Percentiles rank a stretch among this genome's conserved stretches.
phyloP scores from a whole-genome alignment of 306 rosid genomes.

The Gastrolobium villosum region DNA sequence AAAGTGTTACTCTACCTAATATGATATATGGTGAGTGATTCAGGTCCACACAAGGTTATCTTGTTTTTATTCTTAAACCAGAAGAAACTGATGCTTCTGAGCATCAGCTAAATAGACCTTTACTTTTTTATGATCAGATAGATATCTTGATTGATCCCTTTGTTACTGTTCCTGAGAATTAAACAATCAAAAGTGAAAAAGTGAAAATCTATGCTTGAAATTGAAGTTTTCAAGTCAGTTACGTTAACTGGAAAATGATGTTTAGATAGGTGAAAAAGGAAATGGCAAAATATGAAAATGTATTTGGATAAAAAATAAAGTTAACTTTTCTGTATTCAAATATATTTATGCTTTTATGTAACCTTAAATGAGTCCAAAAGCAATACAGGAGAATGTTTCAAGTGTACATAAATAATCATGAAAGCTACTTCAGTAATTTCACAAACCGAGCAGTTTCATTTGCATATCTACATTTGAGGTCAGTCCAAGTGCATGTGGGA shows the following conservation, averaged over 20 bases:
- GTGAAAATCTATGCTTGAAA: background rate
- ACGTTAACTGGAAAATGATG: background rate
- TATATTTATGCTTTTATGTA: background rate
- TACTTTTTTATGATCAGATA: background rate
- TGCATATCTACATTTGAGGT: constrained; percentile 26
- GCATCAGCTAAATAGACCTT: background rate
- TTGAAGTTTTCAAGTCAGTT: background rate
- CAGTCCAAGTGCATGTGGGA: constrained; percentile 55
- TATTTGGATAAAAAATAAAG: background rate
- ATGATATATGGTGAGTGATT: background rate
- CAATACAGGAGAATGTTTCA: background rate
- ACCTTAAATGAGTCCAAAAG: background rate
- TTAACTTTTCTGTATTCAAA: background rate
- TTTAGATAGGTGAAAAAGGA: background rate
- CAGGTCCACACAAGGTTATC: constrained; percentile 5
- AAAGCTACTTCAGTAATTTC: constrained; percentile 26
- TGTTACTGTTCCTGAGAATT: background rate
- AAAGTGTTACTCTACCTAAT: background rate
- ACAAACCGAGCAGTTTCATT: constrained; percentile 3
- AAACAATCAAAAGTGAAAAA: background rate
- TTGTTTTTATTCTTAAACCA: constrained; percentile 14
- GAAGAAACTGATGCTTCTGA: background rate
- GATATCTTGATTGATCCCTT: constrained; percentile 8
- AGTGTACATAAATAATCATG: background rate
- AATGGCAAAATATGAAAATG: background rate